Conservation (phyloP, 768 basidiomycete species). For the Auricularia sp. region DNA sequence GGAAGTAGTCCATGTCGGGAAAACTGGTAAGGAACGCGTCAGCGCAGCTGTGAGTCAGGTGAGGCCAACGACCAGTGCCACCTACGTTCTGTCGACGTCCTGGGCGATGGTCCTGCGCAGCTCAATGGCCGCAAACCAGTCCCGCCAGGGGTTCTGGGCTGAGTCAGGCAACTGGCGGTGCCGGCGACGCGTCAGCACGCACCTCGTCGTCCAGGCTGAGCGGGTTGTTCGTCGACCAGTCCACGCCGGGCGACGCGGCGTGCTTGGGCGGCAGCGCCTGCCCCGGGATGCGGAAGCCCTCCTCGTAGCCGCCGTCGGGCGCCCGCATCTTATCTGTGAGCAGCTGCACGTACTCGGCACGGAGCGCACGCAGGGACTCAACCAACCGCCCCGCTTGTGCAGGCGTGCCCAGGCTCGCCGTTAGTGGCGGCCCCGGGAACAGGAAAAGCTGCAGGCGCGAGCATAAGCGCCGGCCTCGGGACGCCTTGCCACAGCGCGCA, state of each 20-base stretch:
- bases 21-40: conserved; percentile 41
- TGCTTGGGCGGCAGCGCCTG: conserved; percentile 24
- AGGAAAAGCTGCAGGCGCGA: conserved; percentile 51
- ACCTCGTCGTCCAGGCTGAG: conserved; percentile 72
- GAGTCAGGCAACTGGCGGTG: not conserved
- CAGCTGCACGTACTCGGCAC: conserved; percentile 46
- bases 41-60: not conserved
- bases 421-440: conserved; percentile 50
- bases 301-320: conserved; percentile 78
- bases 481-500: conserved; percentile 16
- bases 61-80: conserved; percentile 8
- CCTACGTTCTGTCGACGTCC: conserved; percentile 93
- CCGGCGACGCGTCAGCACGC: conserved; percentile 9
- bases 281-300: conserved; percentile 50
- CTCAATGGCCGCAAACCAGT: conserved; percentile 86
- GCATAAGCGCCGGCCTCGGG: conserved; percentile 7
- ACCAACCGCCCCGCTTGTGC: conserved; percentile 1
- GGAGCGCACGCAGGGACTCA: conserved; percentile 32
- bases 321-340: conserved; percentile 65
- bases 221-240: conserved; percentile 69
- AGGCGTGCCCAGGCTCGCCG: not conserved
- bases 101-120: conserved; percentile 81
- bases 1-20: conserved; percentile 92
- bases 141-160: conserved; percentile 82
- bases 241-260: conserved; percentile 18